These are phyloP conservation scores for Linnemannia elongata DNA, from an alignment of 192 early-diverging fungal genomes.

Conservation along the genomic window DNA sequence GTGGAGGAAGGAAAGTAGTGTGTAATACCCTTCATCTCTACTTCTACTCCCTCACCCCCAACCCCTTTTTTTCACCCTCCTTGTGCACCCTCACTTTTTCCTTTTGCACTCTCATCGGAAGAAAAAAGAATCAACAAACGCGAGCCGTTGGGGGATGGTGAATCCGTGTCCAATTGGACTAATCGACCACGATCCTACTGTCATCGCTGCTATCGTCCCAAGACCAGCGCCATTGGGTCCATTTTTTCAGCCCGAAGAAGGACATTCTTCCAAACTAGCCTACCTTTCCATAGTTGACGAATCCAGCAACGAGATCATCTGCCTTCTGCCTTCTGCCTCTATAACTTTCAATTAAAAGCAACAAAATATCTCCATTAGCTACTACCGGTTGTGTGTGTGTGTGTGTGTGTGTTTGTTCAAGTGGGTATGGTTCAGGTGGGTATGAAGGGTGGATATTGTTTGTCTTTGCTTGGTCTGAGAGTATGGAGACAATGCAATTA, in stretches of 20 bases:
- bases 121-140: too few species aligned
- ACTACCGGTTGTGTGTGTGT: too few species aligned
- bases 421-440: too few species aligned
- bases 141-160: background rate
- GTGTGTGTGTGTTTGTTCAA: too few species aligned
- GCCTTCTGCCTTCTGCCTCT: background rate
- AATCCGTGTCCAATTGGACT: background rate
- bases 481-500: background rate
- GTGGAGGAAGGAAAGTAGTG: background rate
- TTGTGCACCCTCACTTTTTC: background rate
- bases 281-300: background rate
- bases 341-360: too few species aligned
- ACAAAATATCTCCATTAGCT: too few species aligned
- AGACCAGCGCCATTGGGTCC: background rate
- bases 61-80: background rate
- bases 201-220: constrained; percentile 15
- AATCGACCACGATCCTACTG: background rate
- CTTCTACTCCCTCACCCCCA: background rate
- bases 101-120: background rate
- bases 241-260: background rate
- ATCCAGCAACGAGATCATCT: background rate
- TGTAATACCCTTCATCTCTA: too few species aligned
- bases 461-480: too few species aligned
- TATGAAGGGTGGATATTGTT: too few species aligned
- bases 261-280: background rate